Base-by-base conservation (phyloP, 306 rosid genomes). In the Vachellia pachyceras region DNA sequence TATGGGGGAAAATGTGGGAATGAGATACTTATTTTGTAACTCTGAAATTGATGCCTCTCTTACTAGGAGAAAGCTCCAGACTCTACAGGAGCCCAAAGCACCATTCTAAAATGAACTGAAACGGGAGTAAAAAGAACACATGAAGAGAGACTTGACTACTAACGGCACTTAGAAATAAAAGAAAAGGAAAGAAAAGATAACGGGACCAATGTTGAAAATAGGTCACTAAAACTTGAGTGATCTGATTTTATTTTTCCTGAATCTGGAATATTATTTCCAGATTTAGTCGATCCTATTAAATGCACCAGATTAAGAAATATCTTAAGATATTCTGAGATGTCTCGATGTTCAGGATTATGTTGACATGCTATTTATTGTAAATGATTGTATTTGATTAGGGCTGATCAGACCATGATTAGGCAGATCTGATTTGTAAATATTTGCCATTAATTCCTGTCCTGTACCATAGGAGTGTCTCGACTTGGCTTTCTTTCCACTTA, bases 21-120 rank as follows among this genome's bases (percentile, higher is more conserved):
- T 78, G 70, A 65, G 68, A 61, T 14, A 29, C 60, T 42, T 76
- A 2, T 39, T 42, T 41, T 41, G 40, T 76, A 37, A 37, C 39
- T 35, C 67, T 73, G 49, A 36, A n/a, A 73, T 5, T 73, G 17
- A 52, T 73, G 66, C 66, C 37, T 73, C 29, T 47, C 37, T 9
- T 72, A 18, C 15, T 47, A 71, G 23, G 22, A 52, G 55, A 49
- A 18, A 52, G 58, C 23, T 52, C 23, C 58, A 6, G 13, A 52
- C 17, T 52, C 58, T 52, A 18, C 18, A 15, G 57, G 57, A 50
- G 58, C 58, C 58, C 23, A 52, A 18, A 52, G 58, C 58, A 18
- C 6, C 58, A 52, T 17, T 52, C 23, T 52, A 7, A 18, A 18
- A 52, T 5, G 58, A 52, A 52, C 23, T 10, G 5, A 52, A 52